Evolutionary conservation across 2,329 filamentous ascomycete species (phyloP), one percentile per base, ranked within the genome.

Genomic region (Fusarium torulosum): DNA sequence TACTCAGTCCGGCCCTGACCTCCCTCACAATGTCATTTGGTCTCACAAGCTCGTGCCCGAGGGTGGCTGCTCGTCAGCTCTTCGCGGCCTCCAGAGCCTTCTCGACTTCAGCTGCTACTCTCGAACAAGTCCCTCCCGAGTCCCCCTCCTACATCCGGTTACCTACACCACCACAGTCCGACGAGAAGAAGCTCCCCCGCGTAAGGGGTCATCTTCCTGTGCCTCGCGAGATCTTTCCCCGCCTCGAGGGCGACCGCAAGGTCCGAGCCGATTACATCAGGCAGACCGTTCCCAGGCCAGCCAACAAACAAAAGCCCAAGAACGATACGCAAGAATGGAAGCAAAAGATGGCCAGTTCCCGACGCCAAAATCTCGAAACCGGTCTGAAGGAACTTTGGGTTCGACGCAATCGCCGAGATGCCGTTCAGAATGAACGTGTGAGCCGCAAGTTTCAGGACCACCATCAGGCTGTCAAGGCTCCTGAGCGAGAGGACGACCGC

Each of bases 121-220:
- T 76, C 75, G 80, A 87, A 61, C 81, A 83, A 45, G 91, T 94
- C 67, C 90, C 91, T 19, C 95, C 96, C 47, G 92, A 97, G 77
- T 97, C 94, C 35, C 95, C 96, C 45, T 86, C 87, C 68, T 98
- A 91, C 83, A 91, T 98, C 80, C 89, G 93, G 69, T 84, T 97
- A 55, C 95, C 94, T 46, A 84, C 85, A 70, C 86, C 91, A 47
- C 86, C 88, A n/a, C 93, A 97, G 77, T 88, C 90, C 50, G 84
- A 87, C 31, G 82, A 86, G 70, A 76, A 76, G 15, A 80, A 78
- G 63, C 79, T 74, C 3, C 74, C 78, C 3, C 78, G 79, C 11
- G 78, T 93, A 33, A 93, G 93, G 77, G 96, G 96, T 71, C 88
- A 90, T 58, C 86, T 99, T 0, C 96, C 96, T 10, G 84, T 93